These are phyloP conservation scores for Clarkia xantiana DNA, from an alignment of 345 rosid species.

Conservation along the genomic window DNA sequence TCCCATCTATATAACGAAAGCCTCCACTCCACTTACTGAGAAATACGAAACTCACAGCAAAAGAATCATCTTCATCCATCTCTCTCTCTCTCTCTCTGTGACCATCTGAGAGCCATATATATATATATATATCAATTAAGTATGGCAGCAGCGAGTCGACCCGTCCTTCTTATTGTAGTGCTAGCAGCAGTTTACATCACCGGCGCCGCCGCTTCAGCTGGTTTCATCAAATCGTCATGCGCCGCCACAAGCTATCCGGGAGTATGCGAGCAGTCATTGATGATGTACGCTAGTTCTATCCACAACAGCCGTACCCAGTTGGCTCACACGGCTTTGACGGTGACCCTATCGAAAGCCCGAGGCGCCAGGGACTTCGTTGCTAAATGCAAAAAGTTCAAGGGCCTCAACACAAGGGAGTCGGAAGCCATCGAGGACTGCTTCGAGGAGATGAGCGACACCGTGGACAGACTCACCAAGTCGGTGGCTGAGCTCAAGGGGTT, in stretches of 20 bases:
- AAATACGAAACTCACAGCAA: too few relatives aligned
- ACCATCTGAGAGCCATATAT: too few relatives aligned
- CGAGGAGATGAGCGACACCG: conserved; percentile 50
- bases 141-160: too few relatives aligned
- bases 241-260: conserved; percentile 46
- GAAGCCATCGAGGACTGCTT: conserved; percentile 63
- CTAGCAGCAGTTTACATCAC: neutral
- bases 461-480: conserved; percentile 57
- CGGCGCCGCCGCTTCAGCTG: conserved; percentile 7
- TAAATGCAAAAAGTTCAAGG: conserved; percentile 35
- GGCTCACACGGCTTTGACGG: conserved; percentile 61
- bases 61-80: too few relatives aligned
- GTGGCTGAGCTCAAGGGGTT: conserved; percentile 40
- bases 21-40: too few relatives aligned
- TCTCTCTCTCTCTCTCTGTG: too few relatives aligned
- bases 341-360: conserved; percentile 43
- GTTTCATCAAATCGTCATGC: conserved; percentile 54
- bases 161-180: neutral
- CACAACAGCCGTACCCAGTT: conserved; percentile 45
- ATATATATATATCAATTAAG: too few relatives aligned
- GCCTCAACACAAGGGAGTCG: conserved; percentile 36
- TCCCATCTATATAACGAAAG: too few relatives aligned
- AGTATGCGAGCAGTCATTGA: conserved; percentile 52
- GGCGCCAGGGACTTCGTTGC: conserved; percentile 42
- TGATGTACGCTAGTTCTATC: conserved; percentile 35